These are phyloP conservation scores for Amanita molliuscula DNA, from an alignment of 768 basidiomycete genomes.

Conservation along the genomic window DNA sequence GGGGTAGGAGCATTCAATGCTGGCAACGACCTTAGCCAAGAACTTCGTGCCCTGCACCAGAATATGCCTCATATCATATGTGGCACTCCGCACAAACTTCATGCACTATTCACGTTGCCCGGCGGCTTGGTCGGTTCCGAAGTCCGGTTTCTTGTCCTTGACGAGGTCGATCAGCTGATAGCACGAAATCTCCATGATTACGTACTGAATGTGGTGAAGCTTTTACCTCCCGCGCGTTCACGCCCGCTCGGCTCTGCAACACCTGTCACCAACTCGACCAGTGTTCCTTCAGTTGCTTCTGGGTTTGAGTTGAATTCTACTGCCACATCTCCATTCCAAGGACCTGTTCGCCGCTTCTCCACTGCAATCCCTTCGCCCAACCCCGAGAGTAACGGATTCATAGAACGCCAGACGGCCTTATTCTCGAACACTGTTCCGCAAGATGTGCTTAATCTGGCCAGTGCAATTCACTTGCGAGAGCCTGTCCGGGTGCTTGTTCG, in stretches of 20 bases:
- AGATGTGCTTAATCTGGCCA: constrained; percentile 93
- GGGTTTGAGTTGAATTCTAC: constrained; percentile 34
- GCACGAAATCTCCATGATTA: constrained; percentile 94
- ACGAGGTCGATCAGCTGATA: constrained; percentile 97
- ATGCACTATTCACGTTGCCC: constrained; percentile 78
- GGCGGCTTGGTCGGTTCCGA: constrained; percentile 74
- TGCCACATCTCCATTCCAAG: constrained; percentile 25
- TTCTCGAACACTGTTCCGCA: constrained; percentile 98
- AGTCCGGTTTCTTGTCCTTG: constrained; percentile 88
- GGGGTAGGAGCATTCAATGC: constrained; percentile 72
- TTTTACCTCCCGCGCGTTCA: constrained; percentile 82
- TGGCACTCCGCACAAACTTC: constrained; percentile 93
- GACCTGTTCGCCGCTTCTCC: constrained; percentile 47
- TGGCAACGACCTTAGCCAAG: constrained; percentile 56
- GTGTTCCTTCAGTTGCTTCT: constrained; percentile 33
- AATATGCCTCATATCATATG: constrained; percentile 93
- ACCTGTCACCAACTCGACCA: constrained; percentile 25
- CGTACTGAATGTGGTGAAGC: constrained; percentile 87
- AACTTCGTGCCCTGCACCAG: constrained; percentile 76
- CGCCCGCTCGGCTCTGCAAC: constrained; percentile 41
- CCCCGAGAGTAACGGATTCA: constrained; percentile 17
- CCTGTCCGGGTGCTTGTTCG: constrained; percentile 97
- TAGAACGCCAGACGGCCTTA: constrained; percentile 82
- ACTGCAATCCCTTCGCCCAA: constrained; percentile 39
- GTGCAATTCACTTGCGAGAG: constrained; percentile 87